phyloP scores from a whole-genome alignment of 768 basidiomycete genomes.

The Lepiota subincarnata region DNA sequence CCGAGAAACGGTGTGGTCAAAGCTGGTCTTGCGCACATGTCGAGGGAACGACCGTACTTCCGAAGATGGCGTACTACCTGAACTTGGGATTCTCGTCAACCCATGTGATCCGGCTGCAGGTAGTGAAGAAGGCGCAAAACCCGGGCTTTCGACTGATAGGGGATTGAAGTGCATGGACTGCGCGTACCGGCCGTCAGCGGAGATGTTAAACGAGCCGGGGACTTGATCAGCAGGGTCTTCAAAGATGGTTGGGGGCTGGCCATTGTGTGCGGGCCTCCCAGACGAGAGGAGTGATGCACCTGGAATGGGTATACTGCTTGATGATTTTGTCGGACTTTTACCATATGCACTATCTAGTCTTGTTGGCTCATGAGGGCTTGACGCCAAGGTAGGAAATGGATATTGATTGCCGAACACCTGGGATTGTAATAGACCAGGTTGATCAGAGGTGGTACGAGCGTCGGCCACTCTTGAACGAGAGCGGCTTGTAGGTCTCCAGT shows the following conservation, averaged over 20 bases:
- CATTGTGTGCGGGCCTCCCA: conserved; percentile 38
- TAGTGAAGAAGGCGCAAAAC: conserved; percentile 66
- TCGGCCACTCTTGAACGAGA: conserved; percentile 76
- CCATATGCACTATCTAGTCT: conserved; percentile 10
- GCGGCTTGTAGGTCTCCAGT: conserved; percentile 79
- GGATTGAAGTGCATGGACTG: conserved; percentile 28
- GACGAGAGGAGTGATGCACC: conserved; percentile 39
- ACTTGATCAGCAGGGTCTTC: conserved; percentile 24
- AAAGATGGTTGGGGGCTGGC: conserved; percentile 35
- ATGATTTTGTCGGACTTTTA: conserved; percentile 7
- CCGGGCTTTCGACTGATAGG: conserved; percentile 37
- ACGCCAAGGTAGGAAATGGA: conserved; percentile 36
- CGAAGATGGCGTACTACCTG: conserved; percentile 27
- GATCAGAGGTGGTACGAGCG: conserved; percentile 44
- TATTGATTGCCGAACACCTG: conserved; percentile 38
- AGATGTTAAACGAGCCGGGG: conserved; percentile 2
- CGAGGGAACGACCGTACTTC: conserved; percentile 62
- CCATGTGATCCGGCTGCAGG: conserved; percentile 70
- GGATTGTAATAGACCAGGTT: conserved; percentile 28
- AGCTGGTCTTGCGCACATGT: conserved; percentile 90
- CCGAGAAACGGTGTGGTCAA: conserved; percentile 80
- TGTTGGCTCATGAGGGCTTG: conserved; percentile 10
- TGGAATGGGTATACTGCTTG: conserved; percentile 37
- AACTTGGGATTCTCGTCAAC: conserved; percentile 34
- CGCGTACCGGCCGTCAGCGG: conserved; percentile 21